A percentile compares a stretch with the other conserved stretches of the same genome.
Conservation (phyloP, 2,329 filamentous ascomycete species). For the Pestalotiopsis sp. region DNA sequence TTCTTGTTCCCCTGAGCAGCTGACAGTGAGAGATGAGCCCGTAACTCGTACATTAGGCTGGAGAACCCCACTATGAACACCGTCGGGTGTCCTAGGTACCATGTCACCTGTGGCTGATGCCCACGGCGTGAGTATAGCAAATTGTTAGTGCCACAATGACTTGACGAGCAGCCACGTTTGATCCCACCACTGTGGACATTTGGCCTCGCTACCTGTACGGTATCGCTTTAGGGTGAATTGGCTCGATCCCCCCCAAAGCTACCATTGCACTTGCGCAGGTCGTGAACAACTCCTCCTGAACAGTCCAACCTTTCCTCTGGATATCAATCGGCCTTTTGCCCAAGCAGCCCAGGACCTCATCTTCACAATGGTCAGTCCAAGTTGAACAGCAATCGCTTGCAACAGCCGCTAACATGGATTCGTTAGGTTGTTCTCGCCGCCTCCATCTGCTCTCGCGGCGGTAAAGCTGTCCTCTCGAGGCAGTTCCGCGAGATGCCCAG, state of each 20-base stretch:
- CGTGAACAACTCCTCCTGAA: slow-evolving; percentile 3
- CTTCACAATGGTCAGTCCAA: not conserved
- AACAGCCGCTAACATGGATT: not conserved
- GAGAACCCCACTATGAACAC: too few species aligned
- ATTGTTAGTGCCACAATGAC: not conserved
- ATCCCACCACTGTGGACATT: slow-evolving; percentile 7
- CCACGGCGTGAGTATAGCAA: too few species aligned
- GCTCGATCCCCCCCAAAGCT: slow-evolving; percentile 5
- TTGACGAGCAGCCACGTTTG: not conserved
- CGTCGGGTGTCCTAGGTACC: too few species aligned
- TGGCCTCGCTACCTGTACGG: not conserved
- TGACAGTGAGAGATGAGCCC: not conserved
- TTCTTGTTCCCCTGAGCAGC: not conserved
- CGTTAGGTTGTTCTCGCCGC: slow-evolving; percentile 92
- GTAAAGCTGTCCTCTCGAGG: slow-evolving; percentile 96
- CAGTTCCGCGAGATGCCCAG: slow-evolving; percentile 98
- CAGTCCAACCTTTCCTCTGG: not conserved
- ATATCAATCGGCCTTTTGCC: not conserved
- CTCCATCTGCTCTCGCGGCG: slow-evolving; percentile 97
- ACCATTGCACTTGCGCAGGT: slow-evolving; percentile 5
- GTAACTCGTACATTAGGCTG: not conserved
- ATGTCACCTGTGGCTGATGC: too few species aligned
- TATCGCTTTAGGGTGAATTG: slow-evolving; percentile 7
- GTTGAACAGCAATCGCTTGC: too few species aligned
- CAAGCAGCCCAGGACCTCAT: not conserved